Base-by-base conservation (phyloP, 78 protist genomes). In the Isochrysis galbana region DNA sequence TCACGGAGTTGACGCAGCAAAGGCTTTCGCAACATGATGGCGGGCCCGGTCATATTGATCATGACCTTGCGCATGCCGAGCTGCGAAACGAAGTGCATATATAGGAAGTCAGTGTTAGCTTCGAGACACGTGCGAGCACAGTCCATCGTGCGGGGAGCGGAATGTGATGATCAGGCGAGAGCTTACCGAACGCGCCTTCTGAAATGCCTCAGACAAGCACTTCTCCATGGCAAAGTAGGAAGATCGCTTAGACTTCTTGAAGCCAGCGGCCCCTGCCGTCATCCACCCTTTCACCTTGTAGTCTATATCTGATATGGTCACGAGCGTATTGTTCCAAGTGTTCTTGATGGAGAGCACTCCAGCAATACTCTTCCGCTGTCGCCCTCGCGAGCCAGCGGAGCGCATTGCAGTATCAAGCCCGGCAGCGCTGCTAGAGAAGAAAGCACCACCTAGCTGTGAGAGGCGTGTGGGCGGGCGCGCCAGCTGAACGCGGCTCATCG, bases 181-280 rank as follows among this genome's bases (percentile, higher is more conserved):
- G n/a, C 74, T 23, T 41, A 70, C 80, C 34, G 80, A 29, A 11
- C 80, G 34, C 0, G 80, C 80, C 80, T 70, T 70, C 41, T 21
- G 14, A 41, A 70, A 70, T 2, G 80, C 80, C 39, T 70, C 80
- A 23, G 25, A 4, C 23, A 70, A 2, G 44, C 14, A 3, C 41
- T 34, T 29, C 39, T 70, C 80, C 80, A 4, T 29, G 45, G 80
- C 80, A 70, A 70, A 70, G n/a, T 1, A 14, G n/a, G 47, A 41
- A 32, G 45, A 36, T 29, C 86, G 86, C 86, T 77, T 77, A 17
- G 48, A 41, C 86, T 77, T 77, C 32, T 77, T 77, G 86, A 77
- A 77, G 47, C 86, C 86, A n/a, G 0, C 21, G 5, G 47, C 41
- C 48, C 86, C 86, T 0, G 38, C 46, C 32, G 86, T 41, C 1